Conservation (phyloP, 768 basidiomycete genomes). For the Suillus plorans region DNA sequence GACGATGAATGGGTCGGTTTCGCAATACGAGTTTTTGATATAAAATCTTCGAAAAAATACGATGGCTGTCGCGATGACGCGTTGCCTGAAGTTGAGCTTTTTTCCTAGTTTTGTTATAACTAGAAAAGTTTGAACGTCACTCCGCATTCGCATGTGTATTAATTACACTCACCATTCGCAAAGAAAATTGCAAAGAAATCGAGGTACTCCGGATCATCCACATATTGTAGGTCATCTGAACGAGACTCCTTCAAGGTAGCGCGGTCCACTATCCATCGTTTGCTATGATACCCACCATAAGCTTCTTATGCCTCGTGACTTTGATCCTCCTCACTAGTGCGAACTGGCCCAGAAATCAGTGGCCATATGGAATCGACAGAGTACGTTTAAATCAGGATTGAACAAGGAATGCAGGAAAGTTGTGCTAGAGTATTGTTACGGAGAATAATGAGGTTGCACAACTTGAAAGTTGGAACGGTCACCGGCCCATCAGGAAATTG, state of each 20-base stretch:
- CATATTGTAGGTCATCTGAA: constrained; percentile 72
- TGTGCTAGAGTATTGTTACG: background rate
- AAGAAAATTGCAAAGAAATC: constrained; percentile 88
- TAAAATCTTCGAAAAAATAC: constrained; percentile 98
- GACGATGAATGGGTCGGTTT: constrained; percentile 93
- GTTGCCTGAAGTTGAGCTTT: constrained; percentile 78
- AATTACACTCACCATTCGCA: constrained; percentile 65
- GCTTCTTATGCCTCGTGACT: constrained; percentile 11
- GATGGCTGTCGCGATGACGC: constrained; percentile 91
- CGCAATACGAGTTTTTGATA: constrained; percentile 91
- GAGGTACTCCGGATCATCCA: constrained; percentile 73
- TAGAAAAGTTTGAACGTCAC: constrained; percentile 26
- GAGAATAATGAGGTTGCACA: background rate
- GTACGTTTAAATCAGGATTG: background rate
- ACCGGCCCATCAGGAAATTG: too few relatives aligned
- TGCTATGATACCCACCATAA: constrained; percentile 47
- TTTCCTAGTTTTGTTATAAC: constrained; percentile 88
- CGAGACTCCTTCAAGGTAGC: constrained; percentile 74
- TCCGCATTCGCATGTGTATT: too few relatives aligned
- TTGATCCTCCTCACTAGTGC: constrained; percentile 61
- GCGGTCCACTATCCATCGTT: constrained; percentile 89
- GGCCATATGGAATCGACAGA: constrained; percentile 52
- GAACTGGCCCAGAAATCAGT: constrained; percentile 93
- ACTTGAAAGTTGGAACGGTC: too few relatives aligned
- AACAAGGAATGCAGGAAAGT: background rate